Evolutionary conservation across 2,329 filamentous ascomycete species (phyloP).

Genomic region (Graphilbum fragrans): DNA sequence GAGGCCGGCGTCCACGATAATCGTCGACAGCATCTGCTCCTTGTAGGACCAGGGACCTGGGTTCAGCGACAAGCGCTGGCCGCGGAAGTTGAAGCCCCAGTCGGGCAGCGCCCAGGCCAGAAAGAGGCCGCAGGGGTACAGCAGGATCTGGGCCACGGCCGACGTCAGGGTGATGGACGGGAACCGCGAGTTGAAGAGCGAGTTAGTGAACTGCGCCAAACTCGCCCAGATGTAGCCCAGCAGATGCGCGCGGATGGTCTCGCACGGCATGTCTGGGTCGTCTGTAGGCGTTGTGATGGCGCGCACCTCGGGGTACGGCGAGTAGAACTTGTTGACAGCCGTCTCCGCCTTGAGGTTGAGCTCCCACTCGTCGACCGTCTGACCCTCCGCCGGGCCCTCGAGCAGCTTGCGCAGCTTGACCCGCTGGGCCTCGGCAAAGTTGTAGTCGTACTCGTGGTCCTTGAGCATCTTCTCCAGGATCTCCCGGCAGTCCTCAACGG

Average conservation of each 20-base stretch:
- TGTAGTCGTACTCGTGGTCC: conserved; percentile 32
- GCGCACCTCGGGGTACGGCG: conserved; percentile 44
- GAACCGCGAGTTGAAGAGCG: conserved; percentile 45
- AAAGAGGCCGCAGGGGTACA: conserved; percentile 40
- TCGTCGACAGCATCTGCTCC: conserved; percentile 46
- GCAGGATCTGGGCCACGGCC: conserved; percentile 43
- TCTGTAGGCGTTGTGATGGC: conserved; percentile 45
- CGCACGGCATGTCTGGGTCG: conserved; percentile 32
- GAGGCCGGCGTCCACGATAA: conserved; percentile 50
- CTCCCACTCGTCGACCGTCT: conserved; percentile 32
- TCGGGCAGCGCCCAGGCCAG: conserved; percentile 39
- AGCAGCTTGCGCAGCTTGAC: conserved; percentile 25
- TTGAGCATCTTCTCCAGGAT: conserved; percentile 2
- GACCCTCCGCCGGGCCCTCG: conserved; percentile 30
- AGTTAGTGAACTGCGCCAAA: conserved; percentile 38
- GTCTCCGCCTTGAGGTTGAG: conserved; percentile 42
- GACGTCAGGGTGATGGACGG: conserved; percentile 42
- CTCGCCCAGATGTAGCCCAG: conserved; percentile 40
- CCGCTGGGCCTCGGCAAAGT: conserved; percentile 30
- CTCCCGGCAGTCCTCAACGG: conserved; percentile 2
- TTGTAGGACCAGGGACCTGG: conserved; percentile 46
- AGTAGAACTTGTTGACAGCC: conserved; percentile 40
- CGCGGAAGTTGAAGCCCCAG: conserved; percentile 34
- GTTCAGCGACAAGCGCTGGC: conserved; percentile 36
- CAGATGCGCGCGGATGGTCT: conserved; percentile 41